Conservation (phyloP, 768 basidiomycete genomes). For the Tricholomella constricta region DNA sequence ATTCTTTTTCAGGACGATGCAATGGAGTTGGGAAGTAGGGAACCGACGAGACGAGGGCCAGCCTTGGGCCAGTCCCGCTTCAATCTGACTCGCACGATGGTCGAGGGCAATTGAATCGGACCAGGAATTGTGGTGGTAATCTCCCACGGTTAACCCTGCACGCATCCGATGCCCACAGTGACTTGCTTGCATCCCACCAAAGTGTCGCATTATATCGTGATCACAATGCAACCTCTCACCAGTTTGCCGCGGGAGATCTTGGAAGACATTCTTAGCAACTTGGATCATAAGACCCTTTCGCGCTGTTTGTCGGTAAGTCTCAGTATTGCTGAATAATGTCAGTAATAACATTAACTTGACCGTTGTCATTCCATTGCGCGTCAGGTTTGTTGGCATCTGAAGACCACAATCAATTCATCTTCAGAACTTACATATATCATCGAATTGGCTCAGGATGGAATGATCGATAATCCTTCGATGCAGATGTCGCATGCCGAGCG, state of each 20-base stretch:
- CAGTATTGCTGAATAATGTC: too few species aligned
- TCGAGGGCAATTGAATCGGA: too few species aligned
- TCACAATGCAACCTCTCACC: background rate
- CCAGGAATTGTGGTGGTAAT: too few species aligned
- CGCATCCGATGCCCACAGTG: too few species aligned
- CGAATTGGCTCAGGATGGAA: constrained; percentile 40
- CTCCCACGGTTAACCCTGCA: too few species aligned
- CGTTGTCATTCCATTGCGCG: background rate
- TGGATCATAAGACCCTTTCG: background rate
- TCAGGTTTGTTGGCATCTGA: constrained; percentile 34
- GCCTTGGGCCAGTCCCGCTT: too few species aligned
- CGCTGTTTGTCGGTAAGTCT: background rate
- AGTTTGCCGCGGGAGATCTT: background rate
- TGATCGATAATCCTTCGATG: constrained; percentile 24
- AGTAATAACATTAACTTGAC: background rate
- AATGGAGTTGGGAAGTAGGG: too few species aligned
- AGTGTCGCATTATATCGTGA: background rate
- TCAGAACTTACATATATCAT: constrained; percentile 38
- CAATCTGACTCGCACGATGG: too few species aligned
- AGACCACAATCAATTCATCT: constrained; percentile 19
- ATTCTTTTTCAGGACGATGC: too few species aligned
- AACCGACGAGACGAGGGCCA: too few species aligned
- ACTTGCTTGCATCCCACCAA: too few species aligned
- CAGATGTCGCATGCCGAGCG: constrained; percentile 19
- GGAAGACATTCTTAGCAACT: background rate